A percentile compares a stretch with the other conserved stretches of the same genome.
These are phyloP conservation scores for Claviceps quebecensis DNA, from an alignment of 2,329 filamentous ascomycete genomes.

Conservation along the genomic window DNA sequence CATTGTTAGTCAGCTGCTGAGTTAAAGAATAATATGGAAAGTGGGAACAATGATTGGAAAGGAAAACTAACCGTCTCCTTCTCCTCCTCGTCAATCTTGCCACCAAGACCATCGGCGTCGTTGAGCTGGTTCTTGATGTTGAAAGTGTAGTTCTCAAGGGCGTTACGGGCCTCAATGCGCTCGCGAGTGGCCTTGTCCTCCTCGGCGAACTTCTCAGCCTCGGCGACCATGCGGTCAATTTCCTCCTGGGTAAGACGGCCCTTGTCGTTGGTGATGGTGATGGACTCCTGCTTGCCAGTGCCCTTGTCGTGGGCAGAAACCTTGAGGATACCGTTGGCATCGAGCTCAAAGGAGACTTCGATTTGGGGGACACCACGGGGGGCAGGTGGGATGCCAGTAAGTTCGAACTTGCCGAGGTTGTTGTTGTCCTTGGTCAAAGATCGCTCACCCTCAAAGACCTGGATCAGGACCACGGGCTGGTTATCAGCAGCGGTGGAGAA, in stretches of 20 bases:
- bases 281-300: constrained; percentile 91
- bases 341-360: constrained; percentile 93
- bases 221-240: constrained; percentile 97
- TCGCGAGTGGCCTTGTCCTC: constrained; percentile 97
- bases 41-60: constrained; percentile 3
- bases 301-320: constrained; percentile 95
- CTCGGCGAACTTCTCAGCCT: constrained; percentile 97
- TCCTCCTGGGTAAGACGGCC: constrained; percentile 91
- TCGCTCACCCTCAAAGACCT: constrained; percentile 90
- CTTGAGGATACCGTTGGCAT: constrained; percentile 97
- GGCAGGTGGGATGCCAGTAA: constrained; percentile 87
- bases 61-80: constrained; percentile 67
- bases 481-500: constrained; percentile 96
- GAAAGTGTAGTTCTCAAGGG: constrained; percentile 98
- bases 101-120: constrained; percentile 89
- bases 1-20: constrained; percentile 22
- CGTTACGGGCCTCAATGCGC: constrained; percentile 92
- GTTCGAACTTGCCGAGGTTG: constrained; percentile 93
- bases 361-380: constrained; percentile 96
- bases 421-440: constrained; percentile 96
- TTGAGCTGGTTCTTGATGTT: constrained; percentile 98
- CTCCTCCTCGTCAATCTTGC: constrained; percentile 97
- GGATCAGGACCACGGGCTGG: constrained; percentile 88
- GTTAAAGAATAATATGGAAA: background rate
- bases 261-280: constrained; percentile 99